Evolutionary conservation across 345 rosid genomes (phyloP).

Genomic region (Kandelia obovata): DNA sequence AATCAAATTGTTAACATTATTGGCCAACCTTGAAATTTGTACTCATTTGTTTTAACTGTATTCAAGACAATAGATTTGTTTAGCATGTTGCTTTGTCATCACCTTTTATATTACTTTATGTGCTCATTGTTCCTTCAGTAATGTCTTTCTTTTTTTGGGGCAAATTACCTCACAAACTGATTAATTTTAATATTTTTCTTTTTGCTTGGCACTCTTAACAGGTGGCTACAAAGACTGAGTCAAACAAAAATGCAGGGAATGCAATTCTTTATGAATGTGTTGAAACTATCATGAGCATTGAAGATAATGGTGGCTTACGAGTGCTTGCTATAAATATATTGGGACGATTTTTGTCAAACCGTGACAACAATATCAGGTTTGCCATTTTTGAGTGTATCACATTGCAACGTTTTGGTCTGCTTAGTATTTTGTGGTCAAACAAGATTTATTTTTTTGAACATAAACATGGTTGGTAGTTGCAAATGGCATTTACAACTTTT

Average conservation of each 20-base stretch:
- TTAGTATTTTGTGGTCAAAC: background rate
- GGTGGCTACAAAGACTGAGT: constrained; percentile 99
- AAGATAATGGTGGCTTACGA: constrained; percentile 91
- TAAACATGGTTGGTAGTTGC: no score
- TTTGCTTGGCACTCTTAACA: constrained; percentile 31
- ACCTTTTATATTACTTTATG: background rate
- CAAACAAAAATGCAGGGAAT: constrained; percentile 97
- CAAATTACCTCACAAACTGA: constrained; percentile 3
- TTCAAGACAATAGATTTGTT: no score
- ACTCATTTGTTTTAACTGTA: background rate
- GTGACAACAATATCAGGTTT: constrained; percentile 98
- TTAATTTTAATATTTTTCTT: constrained; percentile 4
- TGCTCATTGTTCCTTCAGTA: constrained; percentile 3
- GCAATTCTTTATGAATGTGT: constrained; percentile 99
- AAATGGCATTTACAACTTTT: no score
- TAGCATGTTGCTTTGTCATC: background rate
- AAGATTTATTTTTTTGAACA: no score
- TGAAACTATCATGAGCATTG: constrained; percentile 97
- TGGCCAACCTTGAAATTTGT: no score
- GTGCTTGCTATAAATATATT: constrained; percentile 97
- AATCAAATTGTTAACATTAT: no score
- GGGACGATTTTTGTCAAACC: constrained; percentile 97
- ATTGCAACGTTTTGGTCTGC: background rate
- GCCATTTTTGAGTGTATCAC: background rate
- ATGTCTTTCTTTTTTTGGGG: background rate